Evolutionary conservation across 345 rosid species (phyloP), one percentile per base, ranked within the genome.

Genomic region (Pseudoturritis turrita): DNA sequence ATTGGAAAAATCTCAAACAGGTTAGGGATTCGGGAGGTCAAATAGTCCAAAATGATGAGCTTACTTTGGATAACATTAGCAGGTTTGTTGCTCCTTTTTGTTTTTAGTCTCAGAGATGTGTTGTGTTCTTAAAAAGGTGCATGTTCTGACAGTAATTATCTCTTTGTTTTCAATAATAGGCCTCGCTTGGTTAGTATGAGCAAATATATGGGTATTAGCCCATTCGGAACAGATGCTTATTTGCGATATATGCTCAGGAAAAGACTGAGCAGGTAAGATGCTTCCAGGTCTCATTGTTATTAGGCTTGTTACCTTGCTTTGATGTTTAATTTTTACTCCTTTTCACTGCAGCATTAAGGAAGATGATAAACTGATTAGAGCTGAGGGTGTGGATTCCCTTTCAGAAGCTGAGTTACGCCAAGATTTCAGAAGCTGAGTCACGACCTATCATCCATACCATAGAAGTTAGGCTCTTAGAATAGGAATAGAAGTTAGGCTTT

Each of bases 41-140:
- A 59, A 47, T 50, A 36, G 90, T 88, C 51, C 81, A 84, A 9
- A 88, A 88, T 75, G 90, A 86, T 63, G 93, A 88, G 68, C 85
- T 88, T 56, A 88, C 93, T 28, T 76, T 88, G 53, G 93, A 88
- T 74, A 88, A 88, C 75, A 86, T 88, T 55, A 88, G 85, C 86
- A 81, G 93, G 93, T 88, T 70, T 62, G 76, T 35, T 46, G 23
- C 66, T 40, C 23, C 53, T 26, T 28, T 65, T 47, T 33, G n/a
- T n/a, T 3, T 29, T 49, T 26, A 29, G 49, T 40, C 62, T 49
- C 60, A 22, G 62, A 25, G 21, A 52, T 72, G 23, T 69, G 15
- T 39, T 58, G 12, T 53, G 23, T 37, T 22, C 59, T 65, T 63
- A 26, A 36, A 61, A 19, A 22, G 44, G n/a, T 44, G 10, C 43